These are phyloP conservation scores for Trichoderma semiorbis DNA, from an alignment of 2,329 filamentous ascomycete genomes.

Conservation along the genomic window DNA sequence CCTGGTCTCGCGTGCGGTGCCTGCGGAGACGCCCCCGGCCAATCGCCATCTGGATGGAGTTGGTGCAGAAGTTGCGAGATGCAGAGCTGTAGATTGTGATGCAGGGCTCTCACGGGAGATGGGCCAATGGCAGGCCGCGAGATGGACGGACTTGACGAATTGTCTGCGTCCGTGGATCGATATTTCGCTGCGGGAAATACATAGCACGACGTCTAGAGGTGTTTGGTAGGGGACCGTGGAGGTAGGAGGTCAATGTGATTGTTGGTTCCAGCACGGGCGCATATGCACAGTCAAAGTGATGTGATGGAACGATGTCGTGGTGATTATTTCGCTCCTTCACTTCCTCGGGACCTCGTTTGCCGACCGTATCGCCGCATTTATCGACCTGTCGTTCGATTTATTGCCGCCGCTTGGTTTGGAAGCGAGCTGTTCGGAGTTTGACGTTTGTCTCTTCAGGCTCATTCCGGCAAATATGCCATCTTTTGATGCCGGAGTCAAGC, in stretches of 20 bases:
- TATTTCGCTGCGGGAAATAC: neutral
- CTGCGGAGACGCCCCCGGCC: neutral
- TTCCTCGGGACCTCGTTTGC: neutral
- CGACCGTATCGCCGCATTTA: neutral
- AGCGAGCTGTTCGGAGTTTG: neutral
- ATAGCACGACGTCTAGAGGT: neutral
- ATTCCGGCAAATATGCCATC: neutral
- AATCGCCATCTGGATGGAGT: constrained; percentile 2
- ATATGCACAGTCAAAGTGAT: neutral
- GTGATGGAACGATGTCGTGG: constrained; percentile 1
- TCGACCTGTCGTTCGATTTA: neutral
- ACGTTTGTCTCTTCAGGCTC: neutral
- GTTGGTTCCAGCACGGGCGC: constrained; percentile 3
- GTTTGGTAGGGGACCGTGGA: neutral
- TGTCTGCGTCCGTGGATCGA: neutral
- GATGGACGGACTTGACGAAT: neutral
- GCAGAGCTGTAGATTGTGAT: neutral
- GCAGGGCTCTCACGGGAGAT: neutral
- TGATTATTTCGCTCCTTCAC: neutral
- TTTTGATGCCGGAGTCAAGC: neutral
- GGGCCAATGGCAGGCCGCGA: neutral
- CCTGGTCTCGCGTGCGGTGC: constrained; percentile 12
- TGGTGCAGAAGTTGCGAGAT: neutral
- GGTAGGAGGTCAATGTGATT: neutral
- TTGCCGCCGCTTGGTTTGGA: neutral